phyloP scores from a whole-genome alignment of 2,329 filamentous ascomycete genomes.

The Alternaria sp. region DNA sequence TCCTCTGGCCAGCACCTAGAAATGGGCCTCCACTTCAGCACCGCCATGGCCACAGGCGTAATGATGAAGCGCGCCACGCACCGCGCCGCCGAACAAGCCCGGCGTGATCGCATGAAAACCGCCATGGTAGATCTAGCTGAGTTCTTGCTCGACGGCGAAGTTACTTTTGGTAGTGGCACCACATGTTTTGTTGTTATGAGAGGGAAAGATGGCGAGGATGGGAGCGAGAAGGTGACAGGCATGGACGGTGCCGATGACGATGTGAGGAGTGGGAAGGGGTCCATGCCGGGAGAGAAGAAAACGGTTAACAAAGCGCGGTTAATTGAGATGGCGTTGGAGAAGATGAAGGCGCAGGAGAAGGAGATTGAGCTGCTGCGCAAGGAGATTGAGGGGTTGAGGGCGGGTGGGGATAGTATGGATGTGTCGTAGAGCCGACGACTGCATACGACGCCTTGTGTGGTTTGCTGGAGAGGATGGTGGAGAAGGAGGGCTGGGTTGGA shows the following conservation, averaged over 20 bases:
- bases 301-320: conserved; percentile 40
- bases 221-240: not conserved
- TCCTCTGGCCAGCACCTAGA: conserved; percentile 38
- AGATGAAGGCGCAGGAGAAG: conserved; percentile 37
- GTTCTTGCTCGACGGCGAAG: conserved; percentile 38
- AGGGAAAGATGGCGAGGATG: conserved; percentile 17
- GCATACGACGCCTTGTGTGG: not conserved
- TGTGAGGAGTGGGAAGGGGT: conserved; percentile 12
- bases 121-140: conserved; percentile 41
- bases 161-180: conserved; percentile 39
- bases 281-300: conserved; percentile 26
- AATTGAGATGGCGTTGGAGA: conserved; percentile 41
- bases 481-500: not conserved
- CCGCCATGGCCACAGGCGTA: conserved; percentile 40
- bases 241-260: not conserved
- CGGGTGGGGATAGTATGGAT: conserved; percentile 29
- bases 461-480: not conserved
- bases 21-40: conserved; percentile 42
- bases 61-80: conserved; percentile 44
- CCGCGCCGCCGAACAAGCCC: conserved; percentile 40
- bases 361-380: conserved; percentile 36
- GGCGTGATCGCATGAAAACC: conserved; percentile 40
- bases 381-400: conserved; percentile 29
- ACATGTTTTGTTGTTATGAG: conserved; percentile 40
- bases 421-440: conserved; percentile 11